Conservation (phyloP, 495 filamentous ascomycete genomes). For the Tuber microsphaerosporum region DNA sequence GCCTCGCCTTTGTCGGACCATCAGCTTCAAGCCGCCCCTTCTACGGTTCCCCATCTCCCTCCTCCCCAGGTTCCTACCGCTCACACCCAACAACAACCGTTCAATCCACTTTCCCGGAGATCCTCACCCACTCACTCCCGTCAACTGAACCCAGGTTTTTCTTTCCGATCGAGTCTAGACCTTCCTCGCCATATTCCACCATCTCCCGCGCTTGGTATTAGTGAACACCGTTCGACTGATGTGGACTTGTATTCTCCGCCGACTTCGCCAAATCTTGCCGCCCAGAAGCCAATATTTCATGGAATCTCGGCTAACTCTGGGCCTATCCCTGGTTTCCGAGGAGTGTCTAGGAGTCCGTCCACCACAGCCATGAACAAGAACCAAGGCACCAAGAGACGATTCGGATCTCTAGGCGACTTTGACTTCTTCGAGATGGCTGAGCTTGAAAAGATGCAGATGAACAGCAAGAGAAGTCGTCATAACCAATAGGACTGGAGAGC, state of each 20-base stretch:
- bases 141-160: conserved; percentile 23
- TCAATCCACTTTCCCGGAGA: conserved; percentile 14
- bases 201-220: conserved; percentile 21
- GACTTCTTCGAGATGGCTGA: conserved; percentile 39
- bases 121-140: conserved; percentile 9
- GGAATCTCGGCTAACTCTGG: conserved; percentile 3
- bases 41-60: background rate
- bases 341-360: conserved; percentile 15
- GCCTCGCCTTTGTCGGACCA: conserved; percentile 18
- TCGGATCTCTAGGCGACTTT: conserved; percentile 29
- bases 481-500: conserved; percentile 15
- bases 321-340: background rate
- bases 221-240: conserved; percentile 19
- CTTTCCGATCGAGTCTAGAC: conserved; percentile 31
- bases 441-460: conserved; percentile 36
- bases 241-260: conserved; percentile 30
- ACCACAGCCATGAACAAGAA: conserved; percentile 17
- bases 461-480: conserved; percentile 33
- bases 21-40: conserved; percentile 1
- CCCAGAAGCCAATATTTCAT: conserved; percentile 18
- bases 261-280: conserved; percentile 31
- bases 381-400: conserved; percentile 30
- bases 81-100: conserved; percentile 16
- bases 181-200: conserved; percentile 30
- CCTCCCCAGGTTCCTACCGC: conserved; percentile 2